Evolutionary conservation across 1,284 basidiomycete genomes (phyloP).

Genomic region (Puccinia triticina): DNA sequence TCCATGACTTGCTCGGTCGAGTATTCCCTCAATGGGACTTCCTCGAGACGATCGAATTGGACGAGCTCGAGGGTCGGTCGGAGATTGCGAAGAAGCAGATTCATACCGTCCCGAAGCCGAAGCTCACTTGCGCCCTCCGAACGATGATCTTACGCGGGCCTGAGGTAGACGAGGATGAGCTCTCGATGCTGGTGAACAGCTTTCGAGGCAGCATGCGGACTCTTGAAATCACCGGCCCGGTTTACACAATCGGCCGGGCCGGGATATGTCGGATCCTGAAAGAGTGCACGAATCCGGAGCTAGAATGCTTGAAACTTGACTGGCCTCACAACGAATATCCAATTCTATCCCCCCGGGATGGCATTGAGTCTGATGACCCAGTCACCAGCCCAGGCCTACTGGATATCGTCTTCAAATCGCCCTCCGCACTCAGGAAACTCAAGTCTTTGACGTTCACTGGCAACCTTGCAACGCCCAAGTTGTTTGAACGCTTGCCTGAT

Average conservation of each 20-base stretch:
- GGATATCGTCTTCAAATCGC: neutral
- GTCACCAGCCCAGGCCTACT: neutral
- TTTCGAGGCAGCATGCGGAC: constrained; percentile 3
- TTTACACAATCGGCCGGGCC: neutral
- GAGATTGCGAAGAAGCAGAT: neutral
- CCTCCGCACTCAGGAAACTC: neutral
- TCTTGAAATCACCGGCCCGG: neutral
- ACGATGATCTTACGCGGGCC: neutral
- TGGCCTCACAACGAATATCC: neutral
- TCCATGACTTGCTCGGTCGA: neutral
- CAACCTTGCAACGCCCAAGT: neutral
- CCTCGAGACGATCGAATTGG: constrained; percentile 4
- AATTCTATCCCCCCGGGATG: neutral
- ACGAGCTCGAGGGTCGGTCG: neutral
- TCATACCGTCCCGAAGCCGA: too few relatives aligned
- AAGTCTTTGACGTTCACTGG: neutral
- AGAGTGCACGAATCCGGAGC: neutral
- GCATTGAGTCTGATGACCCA: neutral
- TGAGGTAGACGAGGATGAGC: neutral
- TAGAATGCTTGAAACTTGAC: neutral
- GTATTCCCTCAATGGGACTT: constrained; percentile 14
- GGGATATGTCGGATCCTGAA: neutral
- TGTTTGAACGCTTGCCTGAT: constrained; percentile 12
- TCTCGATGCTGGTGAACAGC: neutral
- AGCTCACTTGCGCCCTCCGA: neutral